Conservation (phyloP, 2,329 filamentous ascomycete genomes). For the Chalaropsis thielavioides region DNA sequence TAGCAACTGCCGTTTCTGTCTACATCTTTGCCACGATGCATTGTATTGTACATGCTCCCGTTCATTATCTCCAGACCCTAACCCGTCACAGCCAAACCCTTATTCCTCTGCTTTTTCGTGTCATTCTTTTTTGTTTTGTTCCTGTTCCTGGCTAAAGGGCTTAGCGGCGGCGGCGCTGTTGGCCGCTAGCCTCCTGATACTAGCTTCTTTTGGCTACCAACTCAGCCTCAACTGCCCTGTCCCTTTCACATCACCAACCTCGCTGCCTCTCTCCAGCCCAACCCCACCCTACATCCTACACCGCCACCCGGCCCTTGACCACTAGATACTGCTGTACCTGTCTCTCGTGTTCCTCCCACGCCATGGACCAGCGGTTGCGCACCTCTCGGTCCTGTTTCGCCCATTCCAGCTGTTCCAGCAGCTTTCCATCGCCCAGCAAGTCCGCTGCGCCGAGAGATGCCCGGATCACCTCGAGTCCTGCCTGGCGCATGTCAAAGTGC, state of each 20-base stretch:
- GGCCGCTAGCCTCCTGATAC: neutral
- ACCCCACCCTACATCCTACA: no score
- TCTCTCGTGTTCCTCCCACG: slow-evolving; percentile 44
- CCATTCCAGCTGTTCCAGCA: slow-evolving; percentile 41
- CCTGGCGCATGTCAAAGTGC: slow-evolving; percentile 41
- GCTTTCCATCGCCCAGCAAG: slow-evolving; percentile 23
- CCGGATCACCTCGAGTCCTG: slow-evolving; percentile 32
- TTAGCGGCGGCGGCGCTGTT: neutral
- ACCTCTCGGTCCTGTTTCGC: slow-evolving; percentile 51
- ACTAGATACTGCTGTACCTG: slow-evolving; percentile 44
- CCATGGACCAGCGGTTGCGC: slow-evolving; percentile 44
- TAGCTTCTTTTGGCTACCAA: neutral
- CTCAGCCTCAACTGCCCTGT: neutral
- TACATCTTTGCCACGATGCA: no score
- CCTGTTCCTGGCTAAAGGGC: neutral
- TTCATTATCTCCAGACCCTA: neutral
- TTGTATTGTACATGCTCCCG: no score
- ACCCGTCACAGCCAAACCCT: neutral
- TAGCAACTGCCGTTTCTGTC: no score
- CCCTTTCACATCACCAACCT: neutral
- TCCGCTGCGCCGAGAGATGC: slow-evolving; percentile 31
- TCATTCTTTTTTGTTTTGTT: neutral
- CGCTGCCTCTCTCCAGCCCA: neutral
- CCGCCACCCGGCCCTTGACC: slow-evolving; percentile 23
- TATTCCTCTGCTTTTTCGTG: neutral